phyloP scores from a whole-genome alignment of 257 asterid genomes.

The Capsicum pubescens region DNA sequence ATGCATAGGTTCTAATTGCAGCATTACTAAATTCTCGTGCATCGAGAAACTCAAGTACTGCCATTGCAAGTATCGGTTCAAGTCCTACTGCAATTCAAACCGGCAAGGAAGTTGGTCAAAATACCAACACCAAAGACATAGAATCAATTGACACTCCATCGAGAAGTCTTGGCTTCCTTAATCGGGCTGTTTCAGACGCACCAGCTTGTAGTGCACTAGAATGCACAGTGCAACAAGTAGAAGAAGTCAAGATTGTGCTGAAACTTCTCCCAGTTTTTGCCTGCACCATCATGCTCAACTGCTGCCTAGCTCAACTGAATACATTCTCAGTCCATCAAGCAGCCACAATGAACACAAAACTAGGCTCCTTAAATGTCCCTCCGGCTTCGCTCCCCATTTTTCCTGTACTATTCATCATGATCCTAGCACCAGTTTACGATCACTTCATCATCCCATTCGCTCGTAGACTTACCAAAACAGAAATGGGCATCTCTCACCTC shows the following conservation, averaged over 20 bases:
- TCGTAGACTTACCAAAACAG: slow-evolving; percentile 60
- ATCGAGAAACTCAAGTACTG: slow-evolving; percentile 42
- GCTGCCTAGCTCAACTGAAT: slow-evolving; percentile 91
- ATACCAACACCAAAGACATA: background rate
- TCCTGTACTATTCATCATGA: slow-evolving; percentile 83
- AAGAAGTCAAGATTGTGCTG: slow-evolving; percentile 76
- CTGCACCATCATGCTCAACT: slow-evolving; percentile 81
- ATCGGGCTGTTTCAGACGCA: slow-evolving; percentile 31
- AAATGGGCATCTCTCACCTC: slow-evolving; percentile 74
- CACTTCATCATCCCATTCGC: slow-evolving; percentile 71
- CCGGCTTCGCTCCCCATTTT: slow-evolving; percentile 94
- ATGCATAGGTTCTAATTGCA: slow-evolving; percentile 46
- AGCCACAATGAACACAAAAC: slow-evolving; percentile 82
- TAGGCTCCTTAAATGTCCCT: slow-evolving; percentile 73
- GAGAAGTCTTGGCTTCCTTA: slow-evolving; percentile 40
- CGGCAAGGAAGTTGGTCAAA: slow-evolving; percentile 29
- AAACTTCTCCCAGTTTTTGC: slow-evolving; percentile 84
- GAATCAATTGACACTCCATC: slow-evolving; percentile 35
- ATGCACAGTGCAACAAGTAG: slow-evolving; percentile 57
- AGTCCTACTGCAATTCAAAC: slow-evolving; percentile 38
- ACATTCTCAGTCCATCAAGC: slow-evolving; percentile 97
- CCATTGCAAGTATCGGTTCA: slow-evolving; percentile 45
- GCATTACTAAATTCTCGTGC: slow-evolving; percentile 39
- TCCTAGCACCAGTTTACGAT: slow-evolving; percentile 80
- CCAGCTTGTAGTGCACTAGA: background rate